Evolutionary conservation across 192 early-diverging fungal species (phyloP).

Genomic region (Entrophospora sp.): DNA sequence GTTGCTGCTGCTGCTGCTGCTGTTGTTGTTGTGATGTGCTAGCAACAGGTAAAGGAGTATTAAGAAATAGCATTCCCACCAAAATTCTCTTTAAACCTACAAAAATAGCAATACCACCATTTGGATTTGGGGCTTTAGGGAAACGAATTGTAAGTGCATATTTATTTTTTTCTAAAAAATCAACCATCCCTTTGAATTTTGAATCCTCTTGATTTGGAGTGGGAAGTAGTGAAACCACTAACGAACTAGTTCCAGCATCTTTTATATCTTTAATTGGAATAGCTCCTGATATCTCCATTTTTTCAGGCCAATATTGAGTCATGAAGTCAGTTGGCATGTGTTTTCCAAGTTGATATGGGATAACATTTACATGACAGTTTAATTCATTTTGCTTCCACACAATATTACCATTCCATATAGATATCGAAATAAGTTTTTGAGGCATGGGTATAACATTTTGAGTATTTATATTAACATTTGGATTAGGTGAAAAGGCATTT

Average conservation of each 20-base stretch:
- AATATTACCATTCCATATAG: constrained; percentile 6
- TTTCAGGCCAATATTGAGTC: background rate
- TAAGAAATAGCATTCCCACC: background rate
- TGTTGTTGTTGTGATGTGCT: background rate
- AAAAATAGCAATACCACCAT: background rate
- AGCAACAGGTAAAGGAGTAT: background rate
- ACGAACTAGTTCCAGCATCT: background rate
- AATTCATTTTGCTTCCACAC: too few species aligned
- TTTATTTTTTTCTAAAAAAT: too few species aligned
- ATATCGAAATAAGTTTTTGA: too few species aligned
- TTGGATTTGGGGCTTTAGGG: constrained; percentile 1
- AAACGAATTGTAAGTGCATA: too few species aligned
- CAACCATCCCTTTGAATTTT: too few species aligned
- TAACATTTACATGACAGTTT: too few species aligned
- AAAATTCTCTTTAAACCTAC: background rate
- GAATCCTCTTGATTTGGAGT: too few species aligned
- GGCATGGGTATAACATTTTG: too few species aligned
- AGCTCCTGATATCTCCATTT: background rate
- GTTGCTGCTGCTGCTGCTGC: background rate
- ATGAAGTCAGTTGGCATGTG: constrained; percentile 3
- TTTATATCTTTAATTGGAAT: background rate
- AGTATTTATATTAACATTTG: too few species aligned
- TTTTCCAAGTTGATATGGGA: too few species aligned
- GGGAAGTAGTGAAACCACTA: background rate
- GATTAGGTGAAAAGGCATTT: too few species aligned